Conservation (phyloP, 345 rosid genomes). For the Firmiana major region DNA sequence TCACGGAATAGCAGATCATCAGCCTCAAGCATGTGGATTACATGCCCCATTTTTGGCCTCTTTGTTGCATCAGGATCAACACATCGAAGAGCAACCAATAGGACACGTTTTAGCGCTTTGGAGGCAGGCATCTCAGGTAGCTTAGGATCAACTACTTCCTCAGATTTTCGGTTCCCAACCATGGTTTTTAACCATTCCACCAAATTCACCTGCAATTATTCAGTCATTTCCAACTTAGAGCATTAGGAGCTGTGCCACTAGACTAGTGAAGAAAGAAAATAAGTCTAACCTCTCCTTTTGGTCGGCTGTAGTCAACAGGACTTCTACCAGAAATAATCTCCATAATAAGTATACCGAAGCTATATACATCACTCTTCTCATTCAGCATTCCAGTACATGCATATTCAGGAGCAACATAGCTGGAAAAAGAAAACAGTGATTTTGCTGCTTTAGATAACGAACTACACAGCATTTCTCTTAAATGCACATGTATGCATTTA, state of each 20-base stretch:
- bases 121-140: constrained; percentile 77
- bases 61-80: constrained; percentile 95
- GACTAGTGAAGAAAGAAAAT: neutral
- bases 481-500: neutral
- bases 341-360: constrained; percentile 91
- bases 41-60: constrained; percentile 96
- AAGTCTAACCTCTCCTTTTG: constrained; percentile 76
- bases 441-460: neutral
- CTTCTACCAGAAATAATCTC: constrained; percentile 86
- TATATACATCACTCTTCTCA: constrained; percentile 90
- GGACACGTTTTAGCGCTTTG: constrained; percentile 80
- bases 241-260: neutral
- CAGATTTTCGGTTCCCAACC: constrained; percentile 85
- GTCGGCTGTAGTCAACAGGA: constrained; percentile 86
- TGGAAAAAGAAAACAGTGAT: constrained; percentile 22
- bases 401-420: constrained; percentile 97
- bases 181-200: constrained; percentile 88
- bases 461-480: neutral
- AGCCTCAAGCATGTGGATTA: constrained; percentile 98
- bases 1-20: constrained; percentile 80
- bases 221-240: constrained; percentile 13
- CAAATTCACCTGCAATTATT: constrained; percentile 67
- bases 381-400: constrained; percentile 97
- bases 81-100: constrained; percentile 83
- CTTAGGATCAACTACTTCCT: constrained; percentile 89